phyloP scores from a whole-genome alignment of 306 rosid genomes.

The Casuarina cunninghamiana region DNA sequence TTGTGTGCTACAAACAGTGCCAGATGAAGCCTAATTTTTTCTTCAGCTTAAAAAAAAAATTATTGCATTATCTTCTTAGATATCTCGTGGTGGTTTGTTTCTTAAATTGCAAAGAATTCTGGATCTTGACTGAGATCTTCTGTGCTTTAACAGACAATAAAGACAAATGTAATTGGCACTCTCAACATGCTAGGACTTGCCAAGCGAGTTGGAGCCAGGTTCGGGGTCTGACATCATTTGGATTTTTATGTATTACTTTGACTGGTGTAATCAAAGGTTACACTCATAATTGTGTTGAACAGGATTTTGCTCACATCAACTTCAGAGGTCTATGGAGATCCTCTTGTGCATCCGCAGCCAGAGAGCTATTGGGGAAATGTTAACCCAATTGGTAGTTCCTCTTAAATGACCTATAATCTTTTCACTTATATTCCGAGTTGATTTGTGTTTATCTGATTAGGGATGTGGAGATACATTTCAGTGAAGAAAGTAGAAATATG shows the following conservation, averaged over 20 bases:
- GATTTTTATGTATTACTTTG: constrained; percentile 16
- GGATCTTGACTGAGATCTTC: not conserved
- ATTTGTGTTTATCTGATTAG: constrained; percentile 4
- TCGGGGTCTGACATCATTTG: not conserved
- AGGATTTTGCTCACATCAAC: constrained; percentile 98
- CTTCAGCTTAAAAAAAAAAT: not conserved
- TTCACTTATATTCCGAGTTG: constrained; percentile 19
- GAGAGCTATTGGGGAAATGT: constrained; percentile 98
- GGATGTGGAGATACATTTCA: not conserved
- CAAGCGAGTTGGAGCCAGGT: constrained; percentile 98
- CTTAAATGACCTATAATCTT: constrained; percentile 21
- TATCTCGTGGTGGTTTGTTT: not conserved
- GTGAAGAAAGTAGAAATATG: constrained; percentile 4
- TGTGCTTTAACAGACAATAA: constrained; percentile 67
- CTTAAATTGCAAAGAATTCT: not conserved
- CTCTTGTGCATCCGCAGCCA: constrained; percentile 89
- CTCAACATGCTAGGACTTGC: constrained; percentile 99
- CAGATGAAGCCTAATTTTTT: not conserved
- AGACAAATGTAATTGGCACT: constrained; percentile 96
- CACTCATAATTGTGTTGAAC: constrained; percentile 29
- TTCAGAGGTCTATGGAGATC: constrained; percentile 97
- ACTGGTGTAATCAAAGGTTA: constrained; percentile 21
- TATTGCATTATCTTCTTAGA: not conserved
- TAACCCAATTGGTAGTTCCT: constrained; percentile 84
- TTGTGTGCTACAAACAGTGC: not conserved